phyloP scores from a whole-genome alignment of 371 early-diverging fungal genomes.

The Blastocladiella emersonii region DNA sequence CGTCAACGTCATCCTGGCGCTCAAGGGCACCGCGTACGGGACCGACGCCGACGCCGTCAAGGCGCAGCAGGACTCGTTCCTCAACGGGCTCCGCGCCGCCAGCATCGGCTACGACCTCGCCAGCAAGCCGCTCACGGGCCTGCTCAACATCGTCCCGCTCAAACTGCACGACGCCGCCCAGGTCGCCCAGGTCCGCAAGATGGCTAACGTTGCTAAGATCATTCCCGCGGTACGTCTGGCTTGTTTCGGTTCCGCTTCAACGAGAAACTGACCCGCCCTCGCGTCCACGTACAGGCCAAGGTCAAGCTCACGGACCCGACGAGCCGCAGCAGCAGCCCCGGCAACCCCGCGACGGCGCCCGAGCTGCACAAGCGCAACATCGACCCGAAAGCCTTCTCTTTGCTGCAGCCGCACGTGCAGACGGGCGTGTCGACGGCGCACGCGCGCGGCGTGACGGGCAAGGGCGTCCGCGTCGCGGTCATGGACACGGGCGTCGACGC shows the following conservation, averaged over 20 bases:
- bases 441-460: conserved; percentile 13
- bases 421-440: conserved; percentile 15
- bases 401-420: background rate
- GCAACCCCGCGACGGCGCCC: too few relatives aligned
- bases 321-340: too few relatives aligned
- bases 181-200: background rate
- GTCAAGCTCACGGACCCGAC: background rate
- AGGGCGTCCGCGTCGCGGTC: conserved; percentile 20
- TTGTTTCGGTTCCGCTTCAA: too few relatives aligned
- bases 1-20: background rate
- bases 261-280: too few relatives aligned
- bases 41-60: background rate
- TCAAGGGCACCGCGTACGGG: background rate
- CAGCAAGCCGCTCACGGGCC: background rate
- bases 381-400: background rate
- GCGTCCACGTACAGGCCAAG: background rate
- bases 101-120: background rate
- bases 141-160: background rate
- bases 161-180: background rate
- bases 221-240: background rate
- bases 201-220: background rate
- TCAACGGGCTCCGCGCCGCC: background rate
- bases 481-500: conserved; percentile 25
- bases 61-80: background rate
- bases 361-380: too few relatives aligned